Evolutionary conservation across 805 yeast species (phyloP).

Genomic region (Starmera dryadoides): DNA sequence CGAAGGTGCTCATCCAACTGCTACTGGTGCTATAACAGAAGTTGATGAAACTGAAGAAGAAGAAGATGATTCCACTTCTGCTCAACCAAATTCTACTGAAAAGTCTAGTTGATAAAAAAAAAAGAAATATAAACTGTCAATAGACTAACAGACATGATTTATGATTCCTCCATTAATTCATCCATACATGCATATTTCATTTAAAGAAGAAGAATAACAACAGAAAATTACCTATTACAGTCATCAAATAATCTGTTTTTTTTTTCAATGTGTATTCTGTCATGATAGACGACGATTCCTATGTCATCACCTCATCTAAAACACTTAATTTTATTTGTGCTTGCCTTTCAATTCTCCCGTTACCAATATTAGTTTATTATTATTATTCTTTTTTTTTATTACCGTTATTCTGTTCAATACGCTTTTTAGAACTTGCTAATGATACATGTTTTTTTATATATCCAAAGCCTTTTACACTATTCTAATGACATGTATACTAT

Average conservation of each 20-base stretch:
- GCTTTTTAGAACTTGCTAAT: neutral
- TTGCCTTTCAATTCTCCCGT: neutral
- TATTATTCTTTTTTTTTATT: neutral
- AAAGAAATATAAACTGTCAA: neutral
- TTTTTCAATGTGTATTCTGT: neutral
- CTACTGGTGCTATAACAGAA: neutral
- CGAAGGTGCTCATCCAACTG: neutral
- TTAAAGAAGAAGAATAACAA: too few species aligned
- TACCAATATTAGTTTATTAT: neutral
- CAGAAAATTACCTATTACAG: too few species aligned
- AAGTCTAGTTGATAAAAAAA: neutral
- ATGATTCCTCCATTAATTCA: too few species aligned
- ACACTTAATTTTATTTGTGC: constrained; percentile 2
- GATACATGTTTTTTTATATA: neutral
- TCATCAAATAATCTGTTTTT: too few species aligned
- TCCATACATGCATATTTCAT: too few species aligned
- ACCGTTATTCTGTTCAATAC: neutral
- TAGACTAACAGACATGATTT: too few species aligned
- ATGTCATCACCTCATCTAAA: neutral
- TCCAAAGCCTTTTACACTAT: neutral
- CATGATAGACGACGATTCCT: neutral
- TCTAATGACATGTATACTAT: neutral
- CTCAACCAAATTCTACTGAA: constrained; percentile 1
- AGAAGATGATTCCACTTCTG: too few species aligned
- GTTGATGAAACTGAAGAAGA: constrained; percentile 14